Evolutionary conservation across 2,329 filamentous ascomycete species (phyloP).

Genomic region (Fusarium setosum): DNA sequence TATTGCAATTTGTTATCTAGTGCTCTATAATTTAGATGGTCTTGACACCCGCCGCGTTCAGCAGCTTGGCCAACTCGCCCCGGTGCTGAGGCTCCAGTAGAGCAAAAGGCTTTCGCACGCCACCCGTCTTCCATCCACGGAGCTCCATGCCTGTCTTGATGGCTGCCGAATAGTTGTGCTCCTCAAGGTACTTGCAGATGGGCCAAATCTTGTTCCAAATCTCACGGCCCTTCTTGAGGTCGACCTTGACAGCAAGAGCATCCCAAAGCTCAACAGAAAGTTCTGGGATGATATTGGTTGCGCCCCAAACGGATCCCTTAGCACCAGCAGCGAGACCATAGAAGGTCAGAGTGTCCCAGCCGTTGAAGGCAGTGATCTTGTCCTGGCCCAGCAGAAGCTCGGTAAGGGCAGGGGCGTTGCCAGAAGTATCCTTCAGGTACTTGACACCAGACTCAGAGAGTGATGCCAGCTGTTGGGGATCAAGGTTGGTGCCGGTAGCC

Average conservation of each 20-base stretch:
- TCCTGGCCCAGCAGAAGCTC: slow-evolving; percentile 54
- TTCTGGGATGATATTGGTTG: slow-evolving; percentile 59
- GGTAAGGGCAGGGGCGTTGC: slow-evolving; percentile 57
- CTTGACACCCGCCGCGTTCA: neutral
- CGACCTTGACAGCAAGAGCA: slow-evolving; percentile 46
- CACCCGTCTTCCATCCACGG: slow-evolving; percentile 54
- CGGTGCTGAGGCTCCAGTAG: neutral
- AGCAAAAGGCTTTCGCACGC: slow-evolving; percentile 53
- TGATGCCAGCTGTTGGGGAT: slow-evolving; percentile 52
- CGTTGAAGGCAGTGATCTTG: slow-evolving; percentile 58
- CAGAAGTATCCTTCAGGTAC: slow-evolving; percentile 62
- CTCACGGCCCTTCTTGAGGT: slow-evolving; percentile 53
- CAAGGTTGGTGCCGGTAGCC: slow-evolving; percentile 34
- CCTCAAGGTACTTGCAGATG: slow-evolving; percentile 58
- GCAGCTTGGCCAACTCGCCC: neutral
- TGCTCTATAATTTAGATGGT: neutral
- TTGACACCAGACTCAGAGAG: slow-evolving; percentile 55
- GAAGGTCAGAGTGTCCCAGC: slow-evolving; percentile 62
- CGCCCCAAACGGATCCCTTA: slow-evolving; percentile 59
- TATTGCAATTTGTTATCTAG: neutral
- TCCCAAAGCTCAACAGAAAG: slow-evolving; percentile 57
- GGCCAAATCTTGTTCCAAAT: slow-evolving; percentile 59
- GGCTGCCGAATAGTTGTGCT: slow-evolving; percentile 55
- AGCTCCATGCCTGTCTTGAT: slow-evolving; percentile 61
- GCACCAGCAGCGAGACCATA: slow-evolving; percentile 59